These are phyloP conservation scores for Dactylis glomerata DNA, from an alignment of 176 grass and related monocot genomes.

Conservation along the genomic window DNA sequence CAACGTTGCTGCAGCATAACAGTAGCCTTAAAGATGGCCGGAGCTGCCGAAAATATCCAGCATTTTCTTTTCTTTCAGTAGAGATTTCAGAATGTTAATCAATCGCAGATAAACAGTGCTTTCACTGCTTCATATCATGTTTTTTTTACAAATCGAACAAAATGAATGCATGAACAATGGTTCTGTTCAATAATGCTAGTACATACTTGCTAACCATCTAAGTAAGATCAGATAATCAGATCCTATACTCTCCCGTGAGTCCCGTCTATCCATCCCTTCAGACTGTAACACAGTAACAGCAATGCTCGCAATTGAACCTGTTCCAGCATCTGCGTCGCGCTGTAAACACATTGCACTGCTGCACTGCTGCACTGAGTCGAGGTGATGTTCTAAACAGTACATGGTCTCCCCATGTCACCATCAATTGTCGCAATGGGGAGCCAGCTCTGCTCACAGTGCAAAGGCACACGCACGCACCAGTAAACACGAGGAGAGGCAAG, in stretches of 20 bases:
- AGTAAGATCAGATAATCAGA: not conserved
- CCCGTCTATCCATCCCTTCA: not conserved
- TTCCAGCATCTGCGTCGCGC: not conserved
- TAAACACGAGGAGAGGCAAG: not conserved
- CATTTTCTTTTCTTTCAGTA: no score
- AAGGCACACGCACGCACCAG: not conserved
- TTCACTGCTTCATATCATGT: not conserved
- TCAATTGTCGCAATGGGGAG: not conserved
- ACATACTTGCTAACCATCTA: not conserved
- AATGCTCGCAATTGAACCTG: not conserved
- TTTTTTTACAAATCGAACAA: not conserved
- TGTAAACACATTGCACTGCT: not conserved
- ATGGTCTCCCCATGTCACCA: constrained; percentile 8
- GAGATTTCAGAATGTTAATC: not conserved
- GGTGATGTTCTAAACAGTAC: constrained; percentile 24
- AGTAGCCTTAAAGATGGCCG: not conserved
- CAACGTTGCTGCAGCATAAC: not conserved
- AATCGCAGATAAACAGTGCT: not conserved
- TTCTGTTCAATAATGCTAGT: not conserved
- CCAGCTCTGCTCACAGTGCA: not conserved
- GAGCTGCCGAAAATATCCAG: not conserved
- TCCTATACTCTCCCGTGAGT: not conserved
- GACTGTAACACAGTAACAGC: not conserved
- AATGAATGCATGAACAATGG: not conserved
- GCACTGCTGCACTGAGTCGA: not conserved